Conservation (phyloP, 2,329 filamentous ascomycete genomes). For the Cyclaneusma minus region DNA sequence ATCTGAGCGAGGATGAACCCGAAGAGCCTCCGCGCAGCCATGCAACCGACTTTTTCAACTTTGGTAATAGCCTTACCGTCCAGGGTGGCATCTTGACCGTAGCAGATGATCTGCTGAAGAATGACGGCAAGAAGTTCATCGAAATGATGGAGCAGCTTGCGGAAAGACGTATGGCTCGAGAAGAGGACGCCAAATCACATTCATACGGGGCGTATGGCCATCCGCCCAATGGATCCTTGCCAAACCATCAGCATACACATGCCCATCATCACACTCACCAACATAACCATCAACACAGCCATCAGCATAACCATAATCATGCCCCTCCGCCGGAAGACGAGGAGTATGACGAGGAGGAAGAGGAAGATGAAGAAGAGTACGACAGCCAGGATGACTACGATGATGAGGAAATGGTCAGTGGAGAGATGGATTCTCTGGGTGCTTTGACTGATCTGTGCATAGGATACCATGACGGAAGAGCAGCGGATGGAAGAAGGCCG, state of each 20-base stretch:
- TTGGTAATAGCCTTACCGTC: conserved; percentile 92
- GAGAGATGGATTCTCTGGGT: conserved; percentile 14
- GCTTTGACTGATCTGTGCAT: conserved; percentile 21
- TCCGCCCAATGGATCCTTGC: conserved; percentile 40
- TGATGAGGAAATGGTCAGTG: conserved; percentile 57
- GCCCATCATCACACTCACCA: conserved; percentile 9
- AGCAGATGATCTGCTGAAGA: conserved; percentile 94
- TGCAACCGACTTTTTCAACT: conserved; percentile 84
- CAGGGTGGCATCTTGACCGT: conserved; percentile 97
- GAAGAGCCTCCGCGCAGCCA: conserved; percentile 49
- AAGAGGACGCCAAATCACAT: conserved; percentile 68
- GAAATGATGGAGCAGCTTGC: conserved; percentile 99
- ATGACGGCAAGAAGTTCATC: conserved; percentile 98
- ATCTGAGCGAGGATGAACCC: conserved; percentile 49
- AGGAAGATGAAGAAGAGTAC: conserved; percentile 44
- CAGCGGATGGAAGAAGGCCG: conserved; percentile 98
- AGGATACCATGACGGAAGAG: conserved; percentile 96
- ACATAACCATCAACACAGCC: conserved; percentile 9
- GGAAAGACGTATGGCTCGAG: conserved; percentile 90
- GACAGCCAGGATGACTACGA: conserved; percentile 52
- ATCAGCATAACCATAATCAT: conserved; percentile 46
- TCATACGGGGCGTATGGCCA: conserved; percentile 37
- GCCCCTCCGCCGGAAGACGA: conserved; percentile 60
- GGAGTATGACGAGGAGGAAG: conserved; percentile 44
- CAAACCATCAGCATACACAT: conserved; percentile 23